Conservation (phyloP, 1,139 yeast genomes). For the Taphrina flavorubra region DNA sequence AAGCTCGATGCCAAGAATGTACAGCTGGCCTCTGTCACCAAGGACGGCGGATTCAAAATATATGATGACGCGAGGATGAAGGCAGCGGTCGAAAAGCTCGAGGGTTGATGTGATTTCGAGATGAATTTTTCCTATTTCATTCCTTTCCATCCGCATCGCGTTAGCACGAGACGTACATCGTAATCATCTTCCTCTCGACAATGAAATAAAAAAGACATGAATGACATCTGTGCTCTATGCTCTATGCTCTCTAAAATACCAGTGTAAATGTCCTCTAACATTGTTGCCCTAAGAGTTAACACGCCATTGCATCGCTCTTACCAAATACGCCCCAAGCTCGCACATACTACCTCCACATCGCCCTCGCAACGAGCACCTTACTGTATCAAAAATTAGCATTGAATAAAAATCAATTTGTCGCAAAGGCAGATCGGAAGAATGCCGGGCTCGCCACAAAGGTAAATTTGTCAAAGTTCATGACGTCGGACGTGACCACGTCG, state of each 20-base stretch:
- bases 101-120: conserved; percentile 47
- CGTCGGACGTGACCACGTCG: neutral
- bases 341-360: no score
- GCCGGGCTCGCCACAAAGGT: conserved; percentile 39
- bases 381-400: neutral
- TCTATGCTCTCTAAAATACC: no score
- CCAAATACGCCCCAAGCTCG: no score
- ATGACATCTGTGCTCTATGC: no score
- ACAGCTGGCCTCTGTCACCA: conserved; percentile 90
- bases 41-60: conserved; percentile 82
- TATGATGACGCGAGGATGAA: conserved; percentile 85
- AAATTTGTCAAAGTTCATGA: conserved; percentile 36
- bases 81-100: conserved; percentile 74
- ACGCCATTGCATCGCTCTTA: no score
- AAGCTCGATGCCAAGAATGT: conserved; percentile 94
- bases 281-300: no score
- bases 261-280: no score
- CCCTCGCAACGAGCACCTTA: no score
- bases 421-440: conserved; percentile 30
- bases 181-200: no score
- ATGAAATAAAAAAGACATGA: no score
- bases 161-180: no score
- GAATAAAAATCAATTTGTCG: neutral
- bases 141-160: no score
- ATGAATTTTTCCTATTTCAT: neutral